Evolutionary conservation across 805 yeast species (phyloP).

Genomic region (Monosporozyma siamensis): DNA sequence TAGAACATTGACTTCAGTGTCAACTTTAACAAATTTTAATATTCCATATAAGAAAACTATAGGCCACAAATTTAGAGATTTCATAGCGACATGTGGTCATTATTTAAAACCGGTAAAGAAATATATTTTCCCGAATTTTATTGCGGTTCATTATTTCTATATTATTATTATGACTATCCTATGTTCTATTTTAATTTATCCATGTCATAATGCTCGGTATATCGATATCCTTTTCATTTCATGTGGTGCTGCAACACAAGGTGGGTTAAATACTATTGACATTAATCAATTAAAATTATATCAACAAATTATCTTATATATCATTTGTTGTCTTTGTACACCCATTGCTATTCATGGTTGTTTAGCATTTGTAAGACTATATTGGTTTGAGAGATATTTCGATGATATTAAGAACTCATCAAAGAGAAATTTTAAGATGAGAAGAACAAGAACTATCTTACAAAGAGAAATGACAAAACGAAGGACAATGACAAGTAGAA

Average conservation of each 20-base stretch:
- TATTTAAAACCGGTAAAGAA: constrained; percentile 31
- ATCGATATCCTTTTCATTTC: constrained; percentile 75
- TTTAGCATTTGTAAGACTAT: constrained; percentile 66
- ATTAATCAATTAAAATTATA: constrained; percentile 53
- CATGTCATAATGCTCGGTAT: constrained; percentile 54
- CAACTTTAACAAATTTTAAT: constrained; percentile 12
- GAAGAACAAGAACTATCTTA: constrained; percentile 46
- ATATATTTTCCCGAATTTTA: constrained; percentile 35
- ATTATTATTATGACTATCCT: constrained; percentile 50
- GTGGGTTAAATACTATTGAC: constrained; percentile 80
- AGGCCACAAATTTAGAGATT: constrained; percentile 35
- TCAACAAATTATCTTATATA: constrained; percentile 70
- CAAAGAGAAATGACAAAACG: constrained; percentile 27
- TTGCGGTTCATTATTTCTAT: constrained; percentile 66
- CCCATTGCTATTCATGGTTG: constrained; percentile 84
- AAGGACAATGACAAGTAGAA: constrained; percentile 10
- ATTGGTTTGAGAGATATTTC: constrained; percentile 83
- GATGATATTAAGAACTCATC: constrained; percentile 72
- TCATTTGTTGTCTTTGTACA: constrained; percentile 58
- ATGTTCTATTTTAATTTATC: constrained; percentile 70
- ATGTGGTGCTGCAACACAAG: constrained; percentile 76
- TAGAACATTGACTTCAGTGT: constrained; percentile 20
- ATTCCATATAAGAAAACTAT: constrained; percentile 24
- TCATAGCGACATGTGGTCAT: constrained; percentile 26
- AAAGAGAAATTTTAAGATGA: constrained; percentile 69